phyloP scores from a whole-genome alignment of 2,329 filamentous ascomycete species.

The Colletotrichum brevisporum region DNA sequence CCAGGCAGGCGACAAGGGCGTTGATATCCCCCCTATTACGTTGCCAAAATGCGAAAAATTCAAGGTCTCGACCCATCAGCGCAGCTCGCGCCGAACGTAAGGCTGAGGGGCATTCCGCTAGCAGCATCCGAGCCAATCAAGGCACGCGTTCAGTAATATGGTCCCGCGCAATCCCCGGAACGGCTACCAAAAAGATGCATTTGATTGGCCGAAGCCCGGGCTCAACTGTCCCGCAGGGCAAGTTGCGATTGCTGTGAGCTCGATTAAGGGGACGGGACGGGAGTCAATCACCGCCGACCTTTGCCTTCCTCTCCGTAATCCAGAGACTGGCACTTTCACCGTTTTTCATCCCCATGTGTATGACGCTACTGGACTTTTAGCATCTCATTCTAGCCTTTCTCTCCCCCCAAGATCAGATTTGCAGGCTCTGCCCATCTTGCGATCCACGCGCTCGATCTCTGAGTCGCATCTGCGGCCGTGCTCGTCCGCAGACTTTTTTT shows the following conservation, averaged over 20 bases:
- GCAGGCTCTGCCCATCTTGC: constrained; percentile 15
- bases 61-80: constrained; percentile 14
- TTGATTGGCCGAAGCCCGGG: constrained; percentile 20
- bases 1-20: background rate
- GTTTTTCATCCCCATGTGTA: background rate
- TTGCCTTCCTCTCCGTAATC: constrained; percentile 4
- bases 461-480: constrained; percentile 29
- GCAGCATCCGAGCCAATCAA: constrained; percentile 25
- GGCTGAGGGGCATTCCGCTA: constrained; percentile 32
- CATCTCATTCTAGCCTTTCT: background rate
- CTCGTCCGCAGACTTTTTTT: constrained; percentile 33
- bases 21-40: constrained; percentile 27
- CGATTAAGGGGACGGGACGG: constrained; percentile 20
- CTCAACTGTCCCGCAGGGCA: constrained; percentile 1
- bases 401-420: background rate
- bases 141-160: background rate
- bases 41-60: constrained; percentile 12
- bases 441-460: constrained; percentile 14
- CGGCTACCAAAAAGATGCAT: constrained; percentile 9
- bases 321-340: background rate
- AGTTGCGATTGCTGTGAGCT: background rate
- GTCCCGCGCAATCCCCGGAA: constrained; percentile 10
- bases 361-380: constrained; percentile 14
- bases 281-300: background rate
- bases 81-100: constrained; percentile 21